These are phyloP conservation scores for Oemleria cerasiformis DNA, from an alignment of 306 rosid species.

Conservation along the genomic window DNA sequence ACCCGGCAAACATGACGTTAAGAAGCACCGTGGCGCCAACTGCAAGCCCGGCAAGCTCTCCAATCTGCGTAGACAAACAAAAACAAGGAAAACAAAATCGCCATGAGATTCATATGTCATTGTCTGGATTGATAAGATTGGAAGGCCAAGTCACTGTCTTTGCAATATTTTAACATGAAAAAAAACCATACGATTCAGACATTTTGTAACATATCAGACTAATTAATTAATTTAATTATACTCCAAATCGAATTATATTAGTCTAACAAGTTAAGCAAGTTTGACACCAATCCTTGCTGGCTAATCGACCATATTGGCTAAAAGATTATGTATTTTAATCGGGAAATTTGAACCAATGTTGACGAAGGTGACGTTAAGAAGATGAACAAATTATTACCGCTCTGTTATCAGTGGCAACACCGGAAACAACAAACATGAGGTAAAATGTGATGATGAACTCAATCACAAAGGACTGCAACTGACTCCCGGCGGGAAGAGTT, in stretches of 20 bases:
- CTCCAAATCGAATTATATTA: neutral
- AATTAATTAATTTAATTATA: neutral
- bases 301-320: constrained; percentile 9
- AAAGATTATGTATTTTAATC: neutral
- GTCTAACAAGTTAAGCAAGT: constrained; percentile 12
- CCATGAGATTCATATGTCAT: neutral
- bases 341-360: neutral
- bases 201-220: neutral
- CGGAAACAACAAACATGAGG: constrained; percentile 79
- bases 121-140: constrained; percentile 1
- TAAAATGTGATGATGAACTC: constrained; percentile 80
- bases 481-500: constrained; percentile 49
- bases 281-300: neutral
- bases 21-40: constrained; percentile 73
- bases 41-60: constrained; percentile 88
- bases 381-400: constrained; percentile 40
- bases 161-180: neutral
- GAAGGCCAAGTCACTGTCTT: constrained; percentile 1
- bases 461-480: constrained; percentile 59
- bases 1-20: constrained; percentile 80
- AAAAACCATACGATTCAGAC: neutral
- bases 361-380: neutral
- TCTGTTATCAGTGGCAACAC: constrained; percentile 76
- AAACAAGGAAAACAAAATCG: constrained; percentile 10
- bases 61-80: constrained; percentile 43